Base-by-base conservation (phyloP, 2,329 filamentous ascomycete species). In the Trichoderma semiorbis region DNA sequence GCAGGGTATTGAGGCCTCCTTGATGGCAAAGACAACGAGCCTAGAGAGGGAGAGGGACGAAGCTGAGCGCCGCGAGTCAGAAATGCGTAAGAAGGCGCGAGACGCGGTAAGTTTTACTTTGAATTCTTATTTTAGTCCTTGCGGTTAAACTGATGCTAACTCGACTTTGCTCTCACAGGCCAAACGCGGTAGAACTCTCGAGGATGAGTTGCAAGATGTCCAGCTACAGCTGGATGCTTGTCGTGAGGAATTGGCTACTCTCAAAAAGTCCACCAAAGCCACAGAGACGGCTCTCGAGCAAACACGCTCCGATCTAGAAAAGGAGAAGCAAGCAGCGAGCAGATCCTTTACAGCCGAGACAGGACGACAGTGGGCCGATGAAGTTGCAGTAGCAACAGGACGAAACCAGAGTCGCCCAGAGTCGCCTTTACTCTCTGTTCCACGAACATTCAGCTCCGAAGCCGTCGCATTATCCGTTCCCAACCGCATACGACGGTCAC, bases 31-130 rank as follows among this genome's bases (percentile, higher is more conserved):
- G 71, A 87, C 96, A 12, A 87, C 91, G 5, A 91, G 85, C 64
- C 85, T 98, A 11, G 96, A 99, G 80, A 96, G 92, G 79, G 97
- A 99, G 80, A 90, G 93, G 70, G 95, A 98, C 78, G 96, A 99
- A 77, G 89, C 93, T 10, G 86, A 90, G 64, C 91, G 91, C 75
- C 90, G 93, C 72, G 96, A 99, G 82, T 91, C 89, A 6, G 96
- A 98, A 50, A 89, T 97, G 82, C 88, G 96, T 75, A 93, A 92
- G 79, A 98, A 97, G 82, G 92, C 94, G 69, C 89, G 96, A 73
- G 96, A 99, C 81, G 86, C 92, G 77, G 92, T 94, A 86, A 82
- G 90, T 83, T 55, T 39, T 16, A n/a, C 8, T 47, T 2, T 4
- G n/a, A 18, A 28, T 21, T 12, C 16, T 16, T 18, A 21, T 14